Base-by-base conservation (phyloP, 1,284 basidiomycete species). In the Cutaneotrichosporon sp. region DNA sequence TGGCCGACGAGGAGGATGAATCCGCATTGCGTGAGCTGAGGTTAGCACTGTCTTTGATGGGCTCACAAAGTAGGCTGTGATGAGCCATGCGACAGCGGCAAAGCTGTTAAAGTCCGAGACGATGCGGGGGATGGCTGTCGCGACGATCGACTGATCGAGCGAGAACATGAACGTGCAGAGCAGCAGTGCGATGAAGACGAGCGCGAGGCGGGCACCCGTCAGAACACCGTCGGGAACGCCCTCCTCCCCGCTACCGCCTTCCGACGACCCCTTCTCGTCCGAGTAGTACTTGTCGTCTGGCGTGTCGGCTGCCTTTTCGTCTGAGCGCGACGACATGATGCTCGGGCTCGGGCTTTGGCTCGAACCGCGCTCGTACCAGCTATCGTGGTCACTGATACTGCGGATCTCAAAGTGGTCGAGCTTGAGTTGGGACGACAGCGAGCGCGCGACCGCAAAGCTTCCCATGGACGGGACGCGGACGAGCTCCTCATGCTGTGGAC, bases 11-110 rank as follows among this genome's bases (percentile, higher is more conserved):
- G 78, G 50, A 82, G 69, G 56, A 81, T 78, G 47, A 80, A 76
- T 52, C 80, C 76, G 58, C 80, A 79, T 71, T 81, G 80, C 0
- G 80, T 81, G 56, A 50, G 75, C 56, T 53, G 55, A 6, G 0
- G 38, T 56, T 30, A 56, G 55, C 38, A 1, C n/a, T 14, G 49
- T 18, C 10, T 22, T 32, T 18, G 70, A 64, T 36, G 75, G 64
- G 38, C 80, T 76, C 18, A 82, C 74, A 70, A 83, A 82, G 72
- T 84, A 84, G 14, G 81, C 80, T 0, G 80, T 81, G 63, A 81
- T 76, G 64, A 83, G 75, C 82, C 82, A 84, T 1, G 80, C 70
- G 10, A 82, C 75, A 36, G 76, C 65, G 42, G 73, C 70, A 61
- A 80, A 79, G 6, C 63, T 22, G 53, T 82, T 70, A 68, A 84